Base-by-base conservation (phyloP, 2,329 filamentous ascomycete species). In the Stagonosporopsis rhizophila region DNA sequence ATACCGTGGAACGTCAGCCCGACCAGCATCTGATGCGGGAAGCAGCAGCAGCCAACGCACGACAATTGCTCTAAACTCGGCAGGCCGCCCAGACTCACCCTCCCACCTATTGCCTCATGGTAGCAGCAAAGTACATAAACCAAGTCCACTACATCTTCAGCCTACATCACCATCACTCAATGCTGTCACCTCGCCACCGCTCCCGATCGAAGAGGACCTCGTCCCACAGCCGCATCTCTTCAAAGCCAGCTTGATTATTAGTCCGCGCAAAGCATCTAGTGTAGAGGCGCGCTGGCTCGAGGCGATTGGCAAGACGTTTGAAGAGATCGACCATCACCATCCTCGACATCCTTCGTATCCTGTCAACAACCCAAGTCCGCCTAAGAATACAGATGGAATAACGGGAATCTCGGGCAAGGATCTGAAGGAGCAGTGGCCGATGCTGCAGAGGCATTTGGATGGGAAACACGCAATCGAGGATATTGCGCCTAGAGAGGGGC, bases 401-500 rank as follows among this genome's bases (percentile, higher is more conserved):
- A 54, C 56, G 14, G 64, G 66, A 9, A 58, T 69, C 25, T 63
- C 66, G 1, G 66, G 66, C 6, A 64, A 63, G 27, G 66, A 69
- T 17, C 75, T 90, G 14, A 82, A 85, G 38, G 83, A 86, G 53
- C 83, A 85, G 44, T 96, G 92, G 89, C 85, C 86, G 2, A 80
- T 83, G 40, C 87, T 96, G 66, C 84, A 88, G 67, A 91, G 90
- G 74, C 95, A 97, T 75, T 91, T 98, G 66, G 93, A 98, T 73
- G 95, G 95, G 1, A 85, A 83, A 53, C 88, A 89, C 70, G 89
- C 93, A 2, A 81, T 98, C 57, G 95, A 99, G 78, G 88, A 93
- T 66, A 89, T 99, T 62, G 86, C 90, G 1, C 80, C 95, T n/a
- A 84, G 89, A 53, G 92, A 97, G 77, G 90, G 90, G 6, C 84